Evolutionary conservation across 2,329 filamentous ascomycete genomes (phyloP).

Genomic region (Fusarium penzigii): DNA sequence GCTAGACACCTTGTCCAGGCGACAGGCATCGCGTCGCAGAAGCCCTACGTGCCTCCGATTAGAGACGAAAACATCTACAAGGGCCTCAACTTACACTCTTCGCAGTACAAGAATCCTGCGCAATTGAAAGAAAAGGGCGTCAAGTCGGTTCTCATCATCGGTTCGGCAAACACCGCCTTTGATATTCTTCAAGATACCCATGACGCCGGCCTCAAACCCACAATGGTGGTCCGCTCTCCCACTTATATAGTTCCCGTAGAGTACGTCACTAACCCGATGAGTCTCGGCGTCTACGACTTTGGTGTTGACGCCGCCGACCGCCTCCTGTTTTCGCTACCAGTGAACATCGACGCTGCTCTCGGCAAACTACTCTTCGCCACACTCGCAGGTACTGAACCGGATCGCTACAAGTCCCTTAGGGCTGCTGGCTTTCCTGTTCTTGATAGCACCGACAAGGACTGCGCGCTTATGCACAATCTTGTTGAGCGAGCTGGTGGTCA

Average conservation of each 20-base stretch:
- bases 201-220: not conserved
- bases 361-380: constrained; percentile 2
- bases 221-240: constrained; percentile 14
- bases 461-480: constrained; percentile 8
- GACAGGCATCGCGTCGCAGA: constrained; percentile 15
- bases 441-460: constrained; percentile 1
- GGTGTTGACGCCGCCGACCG: constrained; percentile 9
- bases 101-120: constrained; percentile 4
- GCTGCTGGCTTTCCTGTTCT: constrained; percentile 8
- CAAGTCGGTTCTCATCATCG: constrained; percentile 16
- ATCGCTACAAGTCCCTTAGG: constrained; percentile 7
- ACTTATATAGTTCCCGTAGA: constrained; percentile 17
- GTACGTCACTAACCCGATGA: constrained; percentile 8
- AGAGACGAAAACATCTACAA: constrained; percentile 1
- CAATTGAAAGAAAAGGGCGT: constrained; percentile 1
- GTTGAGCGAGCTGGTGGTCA: constrained; percentile 12
- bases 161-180: constrained; percentile 19
- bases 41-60: constrained; percentile 4
- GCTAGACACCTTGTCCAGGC: constrained; percentile 16
- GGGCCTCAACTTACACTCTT: constrained; percentile 14
- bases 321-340: constrained; percentile 9
- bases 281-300: constrained; percentile 8
- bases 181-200: constrained; percentile 17
- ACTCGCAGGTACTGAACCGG: constrained; percentile 12
- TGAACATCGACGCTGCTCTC: constrained; percentile 5